Percentiles rank a stretch among this genome's conserved stretches.
These are phyloP conservation scores for Dentiscutata heterogama DNA, from an alignment of 371 early-diverging fungal species.

Conservation along the genomic window DNA sequence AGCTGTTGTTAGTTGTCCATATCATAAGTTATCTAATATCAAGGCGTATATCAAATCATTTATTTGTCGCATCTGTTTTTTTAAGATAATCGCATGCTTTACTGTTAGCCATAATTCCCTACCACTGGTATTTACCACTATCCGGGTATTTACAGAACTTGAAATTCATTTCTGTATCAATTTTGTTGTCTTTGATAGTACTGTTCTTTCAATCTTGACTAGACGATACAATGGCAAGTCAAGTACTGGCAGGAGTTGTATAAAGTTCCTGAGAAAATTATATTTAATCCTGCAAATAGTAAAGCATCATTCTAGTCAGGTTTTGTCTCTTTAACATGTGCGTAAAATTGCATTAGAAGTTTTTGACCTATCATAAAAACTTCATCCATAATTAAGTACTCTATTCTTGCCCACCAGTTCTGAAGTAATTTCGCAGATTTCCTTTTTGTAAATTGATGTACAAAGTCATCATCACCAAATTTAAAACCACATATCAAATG, in stretches of 20 bases:
- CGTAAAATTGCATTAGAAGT: background rate
- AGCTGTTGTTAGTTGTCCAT: background rate
- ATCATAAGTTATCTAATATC: background rate
- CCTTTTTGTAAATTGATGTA: no score
- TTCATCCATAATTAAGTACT: no score
- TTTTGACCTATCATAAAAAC: background rate
- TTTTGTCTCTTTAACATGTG: background rate
- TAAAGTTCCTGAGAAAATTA: background rate
- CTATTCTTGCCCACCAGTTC: no score
- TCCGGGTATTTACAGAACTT: no score
- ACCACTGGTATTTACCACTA: background rate
- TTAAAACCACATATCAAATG: no score
- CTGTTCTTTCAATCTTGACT: background rate
- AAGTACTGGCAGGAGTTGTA: no score
- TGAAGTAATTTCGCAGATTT: no score
- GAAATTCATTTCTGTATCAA: background rate
- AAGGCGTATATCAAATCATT: background rate
- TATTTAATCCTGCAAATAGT: background rate
- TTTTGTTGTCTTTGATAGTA: background rate
- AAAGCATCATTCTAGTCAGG: background rate
- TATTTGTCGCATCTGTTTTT: background rate
- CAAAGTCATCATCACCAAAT: no score
- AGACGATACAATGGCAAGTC: no score
- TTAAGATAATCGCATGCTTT: background rate
- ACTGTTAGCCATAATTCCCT: background rate